These are phyloP conservation scores for Borealophlyctis nickersoniae DNA, from an alignment of 192 early-diverging fungal genomes.

Conservation along the genomic window DNA sequence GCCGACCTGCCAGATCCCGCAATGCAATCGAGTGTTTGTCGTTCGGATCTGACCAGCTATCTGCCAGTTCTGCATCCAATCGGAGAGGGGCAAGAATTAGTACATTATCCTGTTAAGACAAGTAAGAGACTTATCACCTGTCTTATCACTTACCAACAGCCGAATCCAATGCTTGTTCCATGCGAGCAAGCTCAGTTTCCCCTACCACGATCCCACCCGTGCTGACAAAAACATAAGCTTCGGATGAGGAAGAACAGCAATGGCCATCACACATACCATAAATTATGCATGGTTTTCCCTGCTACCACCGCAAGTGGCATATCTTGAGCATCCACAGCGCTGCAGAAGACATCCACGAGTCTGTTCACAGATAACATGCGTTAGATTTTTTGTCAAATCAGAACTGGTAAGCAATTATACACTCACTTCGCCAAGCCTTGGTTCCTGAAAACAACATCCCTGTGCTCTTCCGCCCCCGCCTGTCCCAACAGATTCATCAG, in stretches of 20 bases:
- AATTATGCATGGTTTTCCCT: constrained; percentile 24
- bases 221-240: neutral
- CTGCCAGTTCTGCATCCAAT: neutral
- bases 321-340: constrained; percentile 10
- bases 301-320: constrained; percentile 14
- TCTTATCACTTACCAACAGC: too few species aligned
- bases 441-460: constrained; percentile 12
- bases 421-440: constrained; percentile 23
- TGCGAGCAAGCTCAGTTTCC: neutral
- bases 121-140: neutral
- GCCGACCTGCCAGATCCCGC: too few species aligned
- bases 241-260: neutral
- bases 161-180: neutral
- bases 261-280: constrained; percentile 17
- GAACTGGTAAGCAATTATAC: neutral
- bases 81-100: neutral
- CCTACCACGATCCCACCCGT: neutral
- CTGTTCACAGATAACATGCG: constrained; percentile 3
- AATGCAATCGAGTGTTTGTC: too few species aligned
- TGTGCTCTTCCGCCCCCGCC: neutral
- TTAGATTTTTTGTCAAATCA: neutral
- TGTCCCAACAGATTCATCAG: constrained; percentile 32
- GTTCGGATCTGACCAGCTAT: neutral
- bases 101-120: neutral
- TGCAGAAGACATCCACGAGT: constrained; percentile 23